Evolutionary conservation across 768 basidiomycete genomes (phyloP), one percentile per base, ranked within the genome.

Genomic region (Leccinum pellstonianum): DNA sequence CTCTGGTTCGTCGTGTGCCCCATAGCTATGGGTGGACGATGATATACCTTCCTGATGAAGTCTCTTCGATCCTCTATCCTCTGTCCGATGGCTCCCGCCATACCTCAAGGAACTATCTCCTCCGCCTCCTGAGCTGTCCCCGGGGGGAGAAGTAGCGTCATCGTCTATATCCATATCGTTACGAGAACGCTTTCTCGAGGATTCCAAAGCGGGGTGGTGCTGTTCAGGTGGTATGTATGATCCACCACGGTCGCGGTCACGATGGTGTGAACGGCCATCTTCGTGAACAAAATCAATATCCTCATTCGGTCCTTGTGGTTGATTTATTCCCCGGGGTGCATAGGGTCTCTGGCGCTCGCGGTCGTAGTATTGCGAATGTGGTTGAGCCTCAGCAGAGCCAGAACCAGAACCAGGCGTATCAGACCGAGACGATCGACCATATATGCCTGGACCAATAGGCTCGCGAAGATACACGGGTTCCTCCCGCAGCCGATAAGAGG

Each of bases 91-190:
- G 50, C 67, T 74, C 59, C 73, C 72, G 25, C 65, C 69, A 61
- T 78, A 82, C 58, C 66, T 71, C 62, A 70, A 59, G 33, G 67
- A 59, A 55, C 67, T 67, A 57, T 69, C 73, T 55, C 66, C 70
- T 41, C 70, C 67, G 54, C 61, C 68, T 62, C 64, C 70, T 71
- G 64, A 69, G 59, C 58, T 67, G 61, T 64, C 67, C 52, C 65
- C 70, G 23, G 62, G 68, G 60, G 65, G 72, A 21, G 74, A 70
- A 57, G 56, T 76, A 63, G 75, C 78, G 70, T 82, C 81, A 75
- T 81, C 82, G 57, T 86, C 85, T 52, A 82, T 77, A 46, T 88
- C 86, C 84, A 86, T 84, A 56, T 88, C 86, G 53, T 81, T 80
- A 60, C 84, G 78, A 62, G 75, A 78, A 57, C 86, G 80, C 69